Base-by-base conservation (phyloP, 305 asterid species). In the Plantago coronopus region DNA sequence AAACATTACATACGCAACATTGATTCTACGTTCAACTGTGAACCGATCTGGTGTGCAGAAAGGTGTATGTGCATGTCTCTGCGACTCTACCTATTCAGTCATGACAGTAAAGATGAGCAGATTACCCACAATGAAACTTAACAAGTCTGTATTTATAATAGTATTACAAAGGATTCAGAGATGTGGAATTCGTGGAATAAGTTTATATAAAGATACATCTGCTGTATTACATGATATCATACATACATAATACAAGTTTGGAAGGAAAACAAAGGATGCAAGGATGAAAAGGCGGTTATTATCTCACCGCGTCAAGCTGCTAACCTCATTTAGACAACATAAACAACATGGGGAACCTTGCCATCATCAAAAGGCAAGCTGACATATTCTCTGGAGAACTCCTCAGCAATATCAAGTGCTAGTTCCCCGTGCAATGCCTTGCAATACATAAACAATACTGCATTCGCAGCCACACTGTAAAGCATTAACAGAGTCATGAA, bases 351-450 rank as follows among this genome's bases (percentile, higher is more conserved):
- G 21, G 85, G 73, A 42, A 76, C 89, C 78, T 94, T 89, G 57
- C 83, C 88, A 66, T 75, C 87, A 73, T 83, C 96, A 49, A 75
- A 81, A 13, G 97, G 99, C 81, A 94, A 70, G 67, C 91, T 83
- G 11, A 89, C 75, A 70, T 89, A 94, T 71, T 87, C 94, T 9
- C 68, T 64, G 0, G 88, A 79, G 58, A 87, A 89, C 85, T 87
- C 97, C 72, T 83, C 90, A 0, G 89, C 96, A 27, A 93, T 89
- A 71, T 93, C 97, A 22, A 82, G 68, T 0, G 97, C 95, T 69
- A 93, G 63, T 74, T 93, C 99, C 42, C 97, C 95, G 53, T 61
- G 75, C 67, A 73, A 64, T 1, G 85, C 88, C 48, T 79, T 82
- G 53, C 88, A 82, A 34, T 82, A 76, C 85, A 79, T 77, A 47